Base-by-base conservation (phyloP, 768 basidiomycete species). In the Suillus fuscotomentosus region DNA sequence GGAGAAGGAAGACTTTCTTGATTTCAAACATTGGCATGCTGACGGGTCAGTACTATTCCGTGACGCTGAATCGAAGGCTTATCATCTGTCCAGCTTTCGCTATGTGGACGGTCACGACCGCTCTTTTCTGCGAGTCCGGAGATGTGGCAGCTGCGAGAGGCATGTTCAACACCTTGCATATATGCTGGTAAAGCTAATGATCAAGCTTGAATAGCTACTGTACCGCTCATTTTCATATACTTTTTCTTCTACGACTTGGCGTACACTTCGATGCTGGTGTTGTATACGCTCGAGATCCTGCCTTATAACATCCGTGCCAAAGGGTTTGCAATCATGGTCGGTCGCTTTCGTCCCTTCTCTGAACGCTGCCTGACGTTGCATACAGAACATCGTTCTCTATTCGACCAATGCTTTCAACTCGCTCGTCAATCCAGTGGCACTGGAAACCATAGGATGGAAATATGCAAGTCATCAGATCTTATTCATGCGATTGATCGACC, bases 241-340 rank as follows among this genome's bases (percentile, higher is more conserved):
- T 74, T 78, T 34, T 80, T 79, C 68, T 69, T 73, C 38, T 86
- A 86, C 63, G 88, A 91, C 68, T 80, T 93, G 63, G 89, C 90
- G 36, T 93, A 92, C 72, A 88, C 88, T 1, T 90, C 93, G 7
- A 83, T 94, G 76, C 79, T 90, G n/a, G 75, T 86, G 43, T 70
- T 82, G 0, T 88, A 86, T 68, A 82, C 84, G 8, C 78, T 94
- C 64, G 94, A 95, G 73, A 94, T 95, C 67, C 75, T 95, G 5
- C 93, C 92, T 0, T 92, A 86, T 75, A 82, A 80, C 63, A 87
- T 94, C 63, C 87, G 94, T 61, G 92, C 92, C 10, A 91, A 88
- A 70, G 92, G 92, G 0, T 88, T 91, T 66, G 87, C 90, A 5
- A 72, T 91, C 41, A 91, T 92, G 88, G 88, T 87, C 64, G 17